Evolutionary conservation across 1,284 basidiomycete species (phyloP).

Genomic region (Tylopilus sp.): DNA sequence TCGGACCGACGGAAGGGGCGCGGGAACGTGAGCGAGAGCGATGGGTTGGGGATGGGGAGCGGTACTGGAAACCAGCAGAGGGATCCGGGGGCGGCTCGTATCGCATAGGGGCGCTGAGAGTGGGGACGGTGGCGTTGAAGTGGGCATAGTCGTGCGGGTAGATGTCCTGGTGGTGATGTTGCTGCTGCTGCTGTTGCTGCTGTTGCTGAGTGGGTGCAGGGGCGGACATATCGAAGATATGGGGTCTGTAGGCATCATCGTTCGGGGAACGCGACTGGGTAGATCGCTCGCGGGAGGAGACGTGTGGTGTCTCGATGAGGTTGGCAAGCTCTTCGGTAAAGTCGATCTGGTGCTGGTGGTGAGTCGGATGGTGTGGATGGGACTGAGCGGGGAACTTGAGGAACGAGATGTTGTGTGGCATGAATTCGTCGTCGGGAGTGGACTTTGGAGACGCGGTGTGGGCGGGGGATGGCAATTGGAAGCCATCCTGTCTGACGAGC

Average conservation of each 20-base stretch:
- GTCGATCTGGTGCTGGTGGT: slow-evolving; percentile 41
- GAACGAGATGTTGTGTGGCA: slow-evolving; percentile 38
- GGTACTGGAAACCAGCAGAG: slow-evolving; percentile 28
- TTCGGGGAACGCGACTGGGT: slow-evolving; percentile 33
- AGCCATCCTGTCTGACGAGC: slow-evolving; percentile 54
- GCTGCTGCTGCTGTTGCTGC: slow-evolving; percentile 26
- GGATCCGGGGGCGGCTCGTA: slow-evolving; percentile 49
- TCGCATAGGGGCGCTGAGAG: slow-evolving; percentile 57
- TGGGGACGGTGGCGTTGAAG: slow-evolving; percentile 59
- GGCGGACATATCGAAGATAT: slow-evolving; percentile 68
- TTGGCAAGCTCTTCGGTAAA: slow-evolving; percentile 61
- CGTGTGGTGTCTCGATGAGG: slow-evolving; percentile 45
- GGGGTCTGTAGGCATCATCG: slow-evolving; percentile 49
- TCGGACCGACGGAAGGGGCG: slow-evolving; percentile 45
- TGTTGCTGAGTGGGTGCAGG: slow-evolving; percentile 31
- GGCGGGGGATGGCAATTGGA: slow-evolving; percentile 53
- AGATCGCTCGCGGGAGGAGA: slow-evolving; percentile 39
- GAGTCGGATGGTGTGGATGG: slow-evolving; percentile 12
- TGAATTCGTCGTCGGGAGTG: slow-evolving; percentile 35
- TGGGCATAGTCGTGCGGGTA: slow-evolving; percentile 32
- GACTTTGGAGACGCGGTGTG: slow-evolving; percentile 34
- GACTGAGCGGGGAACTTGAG: slow-evolving; percentile 41
- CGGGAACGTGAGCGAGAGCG: slow-evolving; percentile 50
- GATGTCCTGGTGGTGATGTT: slow-evolving; percentile 25
- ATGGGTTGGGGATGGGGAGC: slow-evolving; percentile 33